phyloP scores from a whole-genome alignment of 441 rosid species.

The Bocquillonia castaneifolia region DNA sequence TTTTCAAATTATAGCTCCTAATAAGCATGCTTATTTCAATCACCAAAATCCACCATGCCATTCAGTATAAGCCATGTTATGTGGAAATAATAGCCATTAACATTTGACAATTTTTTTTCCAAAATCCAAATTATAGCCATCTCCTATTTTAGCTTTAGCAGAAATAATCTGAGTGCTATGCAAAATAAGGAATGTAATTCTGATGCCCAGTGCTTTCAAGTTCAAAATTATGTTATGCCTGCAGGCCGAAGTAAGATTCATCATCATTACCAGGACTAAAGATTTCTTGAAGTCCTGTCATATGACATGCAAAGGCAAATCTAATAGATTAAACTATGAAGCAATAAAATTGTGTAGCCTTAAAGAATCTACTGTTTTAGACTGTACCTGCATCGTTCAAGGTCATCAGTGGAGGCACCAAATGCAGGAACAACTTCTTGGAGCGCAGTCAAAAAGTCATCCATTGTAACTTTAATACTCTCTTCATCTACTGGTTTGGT shows the following conservation, averaged over 20 bases:
- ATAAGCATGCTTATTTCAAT: conserved; percentile 66
- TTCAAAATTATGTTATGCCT: neutral
- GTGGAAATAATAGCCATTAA: conserved; percentile 23
- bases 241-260: neutral
- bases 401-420: conserved; percentile 97
- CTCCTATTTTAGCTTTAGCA: neutral
- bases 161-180: neutral
- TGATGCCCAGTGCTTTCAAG: neutral
- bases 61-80: conserved; percentile 50
- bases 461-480: conserved; percentile 87
- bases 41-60: conserved; percentile 89
- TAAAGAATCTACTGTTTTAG: conserved; percentile 3
- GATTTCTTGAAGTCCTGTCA: neutral
- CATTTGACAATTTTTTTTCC: conserved; percentile 1
- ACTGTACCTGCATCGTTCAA: conserved; percentile 82
- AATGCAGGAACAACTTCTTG: conserved; percentile 85
- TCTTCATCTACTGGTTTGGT: conserved; percentile 97
- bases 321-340: neutral
- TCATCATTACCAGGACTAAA: neutral
- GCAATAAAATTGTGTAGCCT: neutral
- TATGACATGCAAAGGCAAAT: neutral
- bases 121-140: neutral
- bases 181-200: neutral
- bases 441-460: conserved; percentile 80
- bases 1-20: conserved; percentile 23